Evolutionary conservation across 805 yeast species (phyloP).

Genomic region (Schizosaccharomyces osmophilus): DNA sequence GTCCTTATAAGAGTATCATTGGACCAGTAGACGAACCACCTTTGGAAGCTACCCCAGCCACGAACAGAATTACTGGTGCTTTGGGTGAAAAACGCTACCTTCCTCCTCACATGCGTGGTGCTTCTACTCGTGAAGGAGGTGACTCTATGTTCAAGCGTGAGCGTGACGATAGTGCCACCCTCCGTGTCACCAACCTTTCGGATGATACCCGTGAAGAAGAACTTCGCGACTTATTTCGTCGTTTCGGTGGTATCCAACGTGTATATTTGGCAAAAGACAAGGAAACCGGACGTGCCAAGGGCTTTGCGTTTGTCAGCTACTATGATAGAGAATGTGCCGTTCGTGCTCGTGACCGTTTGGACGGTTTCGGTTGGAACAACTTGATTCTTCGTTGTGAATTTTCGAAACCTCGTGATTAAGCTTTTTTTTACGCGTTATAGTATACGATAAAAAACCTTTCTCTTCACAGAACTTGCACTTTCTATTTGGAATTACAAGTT

Average conservation of each 20-base stretch:
- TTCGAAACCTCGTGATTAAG: constrained; percentile 13
- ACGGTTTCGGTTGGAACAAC: constrained; percentile 83
- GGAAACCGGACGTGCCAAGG: constrained; percentile 83
- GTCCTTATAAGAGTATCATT: constrained; percentile 85
- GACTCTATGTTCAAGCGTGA: constrained; percentile 16
- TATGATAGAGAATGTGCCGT: constrained; percentile 45
- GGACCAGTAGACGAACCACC: constrained; percentile 24
- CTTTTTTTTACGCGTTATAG: not conserved
- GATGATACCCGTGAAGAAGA: constrained; percentile 61
- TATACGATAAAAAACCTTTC: no score
- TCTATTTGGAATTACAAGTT: no score
- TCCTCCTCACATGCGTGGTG: constrained; percentile 31
- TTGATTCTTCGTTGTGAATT: constrained; percentile 37
- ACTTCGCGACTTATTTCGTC: constrained; percentile 46
- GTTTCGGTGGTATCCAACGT: constrained; percentile 48
- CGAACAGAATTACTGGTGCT: constrained; percentile 9
- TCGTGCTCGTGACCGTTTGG: constrained; percentile 44
- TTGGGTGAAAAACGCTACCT: constrained; percentile 22
- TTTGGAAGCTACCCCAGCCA: constrained; percentile 16
- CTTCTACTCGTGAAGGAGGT: constrained; percentile 16
- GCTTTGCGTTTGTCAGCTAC: constrained; percentile 82
- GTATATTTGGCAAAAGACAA: constrained; percentile 69
- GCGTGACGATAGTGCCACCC: constrained; percentile 67
- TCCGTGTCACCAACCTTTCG: constrained; percentile 79
- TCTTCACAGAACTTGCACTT: no score